Percentiles rank a stretch among this genome's conserved stretches.
Conservation (phyloP, 352 stramenopile genomes). For the Phytopythium helicoides region DNA sequence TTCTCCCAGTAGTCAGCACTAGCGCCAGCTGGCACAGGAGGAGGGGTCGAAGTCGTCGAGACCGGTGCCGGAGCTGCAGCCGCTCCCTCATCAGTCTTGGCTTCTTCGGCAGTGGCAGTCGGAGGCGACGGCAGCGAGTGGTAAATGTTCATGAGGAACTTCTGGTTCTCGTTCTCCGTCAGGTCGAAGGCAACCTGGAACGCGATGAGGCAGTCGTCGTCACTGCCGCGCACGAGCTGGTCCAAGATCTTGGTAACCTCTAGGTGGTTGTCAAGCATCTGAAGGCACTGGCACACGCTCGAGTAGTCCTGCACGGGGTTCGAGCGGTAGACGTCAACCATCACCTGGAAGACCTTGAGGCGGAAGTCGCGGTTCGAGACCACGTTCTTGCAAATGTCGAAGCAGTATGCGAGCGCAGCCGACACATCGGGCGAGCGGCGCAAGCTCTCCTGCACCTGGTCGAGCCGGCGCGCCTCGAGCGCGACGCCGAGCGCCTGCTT, state of each 20-base stretch:
- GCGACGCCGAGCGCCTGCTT: slow-evolving; percentile 97
- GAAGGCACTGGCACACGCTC: slow-evolving; percentile 83
- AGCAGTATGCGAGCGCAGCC: slow-evolving; percentile 89
- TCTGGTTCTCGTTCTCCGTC: slow-evolving; percentile 97
- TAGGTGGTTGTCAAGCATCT: slow-evolving; percentile 82
- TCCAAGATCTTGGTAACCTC: slow-evolving; percentile 89
- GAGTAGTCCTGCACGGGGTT: slow-evolving; percentile 68
- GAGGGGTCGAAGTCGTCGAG: slow-evolving; percentile 21
- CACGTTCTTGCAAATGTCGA: slow-evolving; percentile 92
- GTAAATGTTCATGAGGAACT: slow-evolving; percentile 94
- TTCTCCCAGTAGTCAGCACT: slow-evolving; percentile 78
- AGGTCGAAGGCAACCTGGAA: slow-evolving; percentile 99
- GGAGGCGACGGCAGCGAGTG: slow-evolving; percentile 70
- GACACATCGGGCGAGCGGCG: slow-evolving; percentile 69
- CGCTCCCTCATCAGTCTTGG: slow-evolving; percentile 32
- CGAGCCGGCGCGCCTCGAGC: slow-evolving; percentile 92
- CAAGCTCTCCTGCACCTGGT: slow-evolving; percentile 93
- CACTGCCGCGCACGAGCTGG: slow-evolving; percentile 70
- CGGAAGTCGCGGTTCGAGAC: slow-evolving; percentile 94
- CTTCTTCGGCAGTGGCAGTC: slow-evolving; percentile 28
- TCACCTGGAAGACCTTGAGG: slow-evolving; percentile 91
- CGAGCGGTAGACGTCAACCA: slow-evolving; percentile 84
- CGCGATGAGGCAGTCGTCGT: slow-evolving; percentile 86
- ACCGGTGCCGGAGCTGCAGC: slow-evolving; percentile 21
- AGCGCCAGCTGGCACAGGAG: slow-evolving; percentile 39